Conservation (phyloP, 768 basidiomycete genomes). For the Agrocybe chaxingu region DNA sequence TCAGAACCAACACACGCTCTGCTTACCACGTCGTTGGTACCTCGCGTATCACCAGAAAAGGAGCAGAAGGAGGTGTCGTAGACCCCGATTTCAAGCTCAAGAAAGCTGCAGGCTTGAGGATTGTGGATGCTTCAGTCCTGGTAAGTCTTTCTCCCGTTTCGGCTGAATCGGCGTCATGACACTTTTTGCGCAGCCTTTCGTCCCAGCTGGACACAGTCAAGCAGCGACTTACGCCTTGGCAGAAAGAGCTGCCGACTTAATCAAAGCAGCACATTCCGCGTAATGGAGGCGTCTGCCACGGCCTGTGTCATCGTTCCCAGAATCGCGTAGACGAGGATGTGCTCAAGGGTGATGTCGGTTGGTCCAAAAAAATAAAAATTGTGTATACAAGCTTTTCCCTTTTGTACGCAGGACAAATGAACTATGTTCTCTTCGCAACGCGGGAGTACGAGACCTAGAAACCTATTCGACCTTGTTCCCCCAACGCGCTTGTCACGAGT, state of each 20-base stretch:
- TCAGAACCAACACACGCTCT: constrained; percentile 10
- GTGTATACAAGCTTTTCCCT: too few species aligned
- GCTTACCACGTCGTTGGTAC: constrained; percentile 29
- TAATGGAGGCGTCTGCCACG: too few species aligned
- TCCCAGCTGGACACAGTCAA: constrained; percentile 29
- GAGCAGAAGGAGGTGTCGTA: constrained; percentile 29
- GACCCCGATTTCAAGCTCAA: constrained; percentile 33
- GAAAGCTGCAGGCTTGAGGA: constrained; percentile 25
- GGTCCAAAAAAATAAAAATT: too few species aligned
- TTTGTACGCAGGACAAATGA: too few species aligned
- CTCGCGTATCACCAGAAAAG: constrained; percentile 25
- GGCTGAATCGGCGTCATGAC: neutral
- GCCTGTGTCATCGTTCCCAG: too few species aligned
- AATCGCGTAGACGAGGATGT: too few species aligned
- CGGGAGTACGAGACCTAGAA: too few species aligned
- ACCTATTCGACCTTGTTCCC: too few species aligned
- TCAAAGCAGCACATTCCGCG: constrained; percentile 8
- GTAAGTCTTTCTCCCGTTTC: constrained; percentile 16
- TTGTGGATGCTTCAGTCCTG: constrained; percentile 34
- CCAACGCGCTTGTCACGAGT: too few species aligned
- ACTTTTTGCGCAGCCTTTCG: constrained; percentile 17
- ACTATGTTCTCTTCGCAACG: too few species aligned
- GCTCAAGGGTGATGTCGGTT: too few species aligned
- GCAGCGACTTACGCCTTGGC: constrained; percentile 28
- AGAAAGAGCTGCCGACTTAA: constrained; percentile 30